phyloP scores from a whole-genome alignment of 202 grass and related monocot species.

The Setaria italica region DNA sequence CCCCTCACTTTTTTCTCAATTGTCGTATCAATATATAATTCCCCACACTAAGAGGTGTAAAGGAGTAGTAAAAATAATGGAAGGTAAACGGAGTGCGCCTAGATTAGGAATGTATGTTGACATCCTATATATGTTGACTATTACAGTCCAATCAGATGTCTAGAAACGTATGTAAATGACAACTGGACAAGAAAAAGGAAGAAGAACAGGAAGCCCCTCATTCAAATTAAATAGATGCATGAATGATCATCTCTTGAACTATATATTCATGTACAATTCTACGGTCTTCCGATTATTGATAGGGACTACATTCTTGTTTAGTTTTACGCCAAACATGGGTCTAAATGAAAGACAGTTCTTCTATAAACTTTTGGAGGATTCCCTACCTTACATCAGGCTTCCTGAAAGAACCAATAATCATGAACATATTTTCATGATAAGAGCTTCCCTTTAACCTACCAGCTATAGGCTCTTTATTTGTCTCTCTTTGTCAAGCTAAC shows the following conservation, averaged over 20 bases:
- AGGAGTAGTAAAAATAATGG: conserved; percentile 1
- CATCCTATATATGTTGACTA: neutral
- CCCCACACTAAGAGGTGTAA: neutral
- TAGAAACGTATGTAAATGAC: neutral
- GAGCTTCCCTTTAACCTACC: neutral
- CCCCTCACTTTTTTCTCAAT: neutral
- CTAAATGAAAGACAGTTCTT: neutral
- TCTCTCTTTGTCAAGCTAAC: neutral
- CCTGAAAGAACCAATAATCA: neutral
- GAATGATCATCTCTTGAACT: neutral
- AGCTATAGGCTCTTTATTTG: neutral
- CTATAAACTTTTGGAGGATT: neutral
- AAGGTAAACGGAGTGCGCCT: neutral
- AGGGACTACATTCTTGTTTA: neutral
- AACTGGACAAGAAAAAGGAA: neutral
- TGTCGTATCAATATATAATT: conserved; percentile 28
- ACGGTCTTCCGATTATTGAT: neutral
- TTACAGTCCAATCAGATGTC: neutral
- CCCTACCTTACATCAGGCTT: too few relatives aligned
- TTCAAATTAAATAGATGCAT: neutral
- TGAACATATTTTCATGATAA: neutral
- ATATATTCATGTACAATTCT: neutral
- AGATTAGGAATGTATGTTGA: neutral
- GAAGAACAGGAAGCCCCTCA: neutral
- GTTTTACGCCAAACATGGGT: neutral